Evolutionary conservation across 306 rosid genomes (phyloP), one percentile per base, ranked within the genome.

Genomic region (Dalbergia cochinchinensis): DNA sequence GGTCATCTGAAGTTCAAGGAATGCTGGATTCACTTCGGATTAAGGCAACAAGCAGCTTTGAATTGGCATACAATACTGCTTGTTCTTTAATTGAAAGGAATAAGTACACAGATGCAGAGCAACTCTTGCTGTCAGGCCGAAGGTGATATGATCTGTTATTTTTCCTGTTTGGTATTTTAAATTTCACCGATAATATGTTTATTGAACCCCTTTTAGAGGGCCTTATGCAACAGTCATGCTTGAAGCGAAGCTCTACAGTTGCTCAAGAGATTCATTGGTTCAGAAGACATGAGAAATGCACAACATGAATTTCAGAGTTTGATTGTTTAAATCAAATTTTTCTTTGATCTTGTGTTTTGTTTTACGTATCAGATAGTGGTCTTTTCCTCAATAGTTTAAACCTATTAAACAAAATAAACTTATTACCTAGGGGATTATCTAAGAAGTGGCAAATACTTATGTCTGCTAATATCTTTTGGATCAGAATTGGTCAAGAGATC

Each of bases 51-150:
- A 89, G 91, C 86, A 95, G 88, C 89, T 95, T 93, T 87, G 98
- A 93, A 87, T 81, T 95, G 87, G 99, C 98, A 76, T 95, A 84
- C 85, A 95, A 95, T 78, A 89, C 93, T 73, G 97, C 98, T 20
- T 95, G 99, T 80, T 87, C 97, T 65, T 82, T 95, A 77, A 88
- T 95, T 88, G 96, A 87, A 71, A 72, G 83, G 87, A 84, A 80
- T 34, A 90, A 91, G 84, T 81, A 90, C 77, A 70, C 93, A 54
- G 98, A 95, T 86, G 98, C 98, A 6, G 98, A 95, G 69, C 97
- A 91, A 80, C 92, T 93, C 80, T 87, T 95, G 74, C 77, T 95
- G 80, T 85, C 91, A 51, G 96, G 91, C 81, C 88, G 92, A 86
- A 93, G 97, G 99, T 95, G 80, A 84, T 79, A 58, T 77, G 15